Evolutionary conservation across 2,329 filamentous ascomycete species (phyloP).

Genomic region (Alternaria ventricosa): DNA sequence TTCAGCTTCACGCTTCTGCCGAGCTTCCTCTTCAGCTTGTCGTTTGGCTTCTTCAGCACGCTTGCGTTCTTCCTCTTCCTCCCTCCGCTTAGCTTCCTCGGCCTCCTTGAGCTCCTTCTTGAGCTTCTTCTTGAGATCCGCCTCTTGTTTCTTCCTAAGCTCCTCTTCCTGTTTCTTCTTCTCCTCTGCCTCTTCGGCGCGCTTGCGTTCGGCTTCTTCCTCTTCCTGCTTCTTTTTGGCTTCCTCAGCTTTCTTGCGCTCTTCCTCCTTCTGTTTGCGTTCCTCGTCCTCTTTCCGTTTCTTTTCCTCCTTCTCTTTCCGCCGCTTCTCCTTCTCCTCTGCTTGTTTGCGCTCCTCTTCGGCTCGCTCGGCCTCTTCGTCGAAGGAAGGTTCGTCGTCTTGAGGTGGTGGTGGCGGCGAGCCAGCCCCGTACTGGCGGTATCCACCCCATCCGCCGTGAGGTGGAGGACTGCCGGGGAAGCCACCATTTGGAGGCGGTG

Average conservation of each 20-base stretch:
- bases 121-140: conserved; percentile 47
- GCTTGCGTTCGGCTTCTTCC: neutral
- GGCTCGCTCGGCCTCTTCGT: conserved; percentile 66
- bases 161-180: neutral
- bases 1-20: conserved; percentile 55
- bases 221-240: conserved; percentile 9
- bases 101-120: conserved; percentile 47
- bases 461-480: conserved; percentile 44
- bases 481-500: conserved; percentile 38
- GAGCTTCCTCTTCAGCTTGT: conserved; percentile 30
- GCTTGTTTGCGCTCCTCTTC: conserved; percentile 27
- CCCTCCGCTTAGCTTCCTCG: conserved; percentile 59
- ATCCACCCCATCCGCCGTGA: conserved; percentile 38
- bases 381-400: conserved; percentile 39
- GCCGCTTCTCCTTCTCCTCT: conserved; percentile 10
- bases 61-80: conserved; percentile 60
- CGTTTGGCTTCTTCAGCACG: conserved; percentile 53
- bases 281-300: conserved; percentile 5
- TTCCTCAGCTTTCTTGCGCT: conserved; percentile 11
- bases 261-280: conserved; percentile 19
- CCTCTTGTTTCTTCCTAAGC: conserved; percentile 2
- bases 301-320: conserved; percentile 6
- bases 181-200: neutral
- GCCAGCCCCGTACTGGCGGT: conserved; percentile 38
- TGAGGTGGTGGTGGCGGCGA: conserved; percentile 41